Percentiles rank a stretch among this genome's conserved stretches.
Conservation (phyloP, 805 yeast genomes). For the Candida takata region DNA sequence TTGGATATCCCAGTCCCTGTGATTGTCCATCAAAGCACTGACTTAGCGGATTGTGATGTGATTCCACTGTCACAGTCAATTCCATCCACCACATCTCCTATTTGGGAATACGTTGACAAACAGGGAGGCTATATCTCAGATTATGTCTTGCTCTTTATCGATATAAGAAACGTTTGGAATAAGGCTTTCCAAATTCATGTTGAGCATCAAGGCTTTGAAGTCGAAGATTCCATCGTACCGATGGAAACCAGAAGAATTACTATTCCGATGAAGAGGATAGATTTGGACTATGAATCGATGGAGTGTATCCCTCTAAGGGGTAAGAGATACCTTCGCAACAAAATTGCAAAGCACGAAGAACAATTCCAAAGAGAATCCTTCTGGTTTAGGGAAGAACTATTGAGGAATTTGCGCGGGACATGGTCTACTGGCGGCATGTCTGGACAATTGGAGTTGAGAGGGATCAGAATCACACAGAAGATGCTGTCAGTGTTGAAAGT, state of each 20-base stretch:
- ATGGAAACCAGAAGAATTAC: conserved; percentile 51
- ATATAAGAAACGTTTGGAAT: conserved; percentile 77
- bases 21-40: conserved; percentile 67
- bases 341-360: conserved; percentile 49
- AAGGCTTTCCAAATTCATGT: conserved; percentile 38
- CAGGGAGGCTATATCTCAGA: conserved; percentile 26
- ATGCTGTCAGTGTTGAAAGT: conserved; percentile 52
- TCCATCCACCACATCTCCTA: conserved; percentile 13
- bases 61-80: conserved; percentile 43
- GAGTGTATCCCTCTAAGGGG: conserved; percentile 61
- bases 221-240: conserved; percentile 30
- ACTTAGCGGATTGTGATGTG: conserved; percentile 69
- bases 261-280: conserved; percentile 59
- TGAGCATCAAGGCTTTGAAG: conserved; percentile 24
- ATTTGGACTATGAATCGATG: conserved; percentile 35
- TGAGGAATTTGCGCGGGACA: conserved; percentile 50
- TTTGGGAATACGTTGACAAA: conserved; percentile 25
- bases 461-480: conserved; percentile 50
- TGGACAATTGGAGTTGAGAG: conserved; percentile 63
- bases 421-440: conserved; percentile 50
- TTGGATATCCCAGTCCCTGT: conserved; percentile 63
- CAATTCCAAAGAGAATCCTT: conserved; percentile 53
- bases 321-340: conserved; percentile 56
- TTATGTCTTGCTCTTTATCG: conserved; percentile 62
- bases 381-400: conserved; percentile 72